A percentile compares a stretch with the other conserved stretches of the same genome.
Evolutionary conservation across 1,284 basidiomycete genomes (phyloP).

Genomic region (Fomitopsis betulina): DNA sequence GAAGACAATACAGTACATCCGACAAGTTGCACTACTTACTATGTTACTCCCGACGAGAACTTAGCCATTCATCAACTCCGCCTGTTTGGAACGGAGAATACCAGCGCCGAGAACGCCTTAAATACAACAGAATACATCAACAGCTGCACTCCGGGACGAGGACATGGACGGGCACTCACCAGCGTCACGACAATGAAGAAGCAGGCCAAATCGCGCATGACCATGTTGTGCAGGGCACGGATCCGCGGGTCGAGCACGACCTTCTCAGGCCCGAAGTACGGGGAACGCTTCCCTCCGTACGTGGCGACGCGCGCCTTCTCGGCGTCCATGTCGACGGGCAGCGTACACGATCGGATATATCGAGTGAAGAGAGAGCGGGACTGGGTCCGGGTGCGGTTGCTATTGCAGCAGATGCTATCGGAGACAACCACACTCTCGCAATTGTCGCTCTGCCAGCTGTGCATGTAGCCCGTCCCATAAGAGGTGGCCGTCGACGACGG

Average conservation of each 20-base stretch:
- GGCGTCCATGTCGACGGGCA: background rate
- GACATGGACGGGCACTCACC: background rate
- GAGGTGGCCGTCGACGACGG: background rate
- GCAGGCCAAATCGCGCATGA: slow-evolving; percentile 28
- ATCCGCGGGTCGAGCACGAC: slow-evolving; percentile 36
- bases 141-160: too few species aligned
- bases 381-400: too few species aligned
- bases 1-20: too few species aligned
- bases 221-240: slow-evolving; percentile 28
- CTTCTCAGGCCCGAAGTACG: slow-evolving; percentile 37
- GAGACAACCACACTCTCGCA: too few species aligned
- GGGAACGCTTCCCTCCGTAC: slow-evolving; percentile 21
- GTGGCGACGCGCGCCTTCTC: slow-evolving; percentile 1
- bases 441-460: too few species aligned
- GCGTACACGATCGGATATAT: background rate
- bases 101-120: background rate
- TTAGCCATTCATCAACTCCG: too few species aligned
- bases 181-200: slow-evolving; percentile 5
- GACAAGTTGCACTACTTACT: too few species aligned
- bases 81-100: background rate
- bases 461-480: too few species aligned
- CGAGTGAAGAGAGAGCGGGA: too few species aligned
- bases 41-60: too few species aligned
- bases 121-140: slow-evolving; percentile 2
- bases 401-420: too few species aligned